Conservation (phyloP, 257 asterid species). For the Capsicum pubescens region DNA sequence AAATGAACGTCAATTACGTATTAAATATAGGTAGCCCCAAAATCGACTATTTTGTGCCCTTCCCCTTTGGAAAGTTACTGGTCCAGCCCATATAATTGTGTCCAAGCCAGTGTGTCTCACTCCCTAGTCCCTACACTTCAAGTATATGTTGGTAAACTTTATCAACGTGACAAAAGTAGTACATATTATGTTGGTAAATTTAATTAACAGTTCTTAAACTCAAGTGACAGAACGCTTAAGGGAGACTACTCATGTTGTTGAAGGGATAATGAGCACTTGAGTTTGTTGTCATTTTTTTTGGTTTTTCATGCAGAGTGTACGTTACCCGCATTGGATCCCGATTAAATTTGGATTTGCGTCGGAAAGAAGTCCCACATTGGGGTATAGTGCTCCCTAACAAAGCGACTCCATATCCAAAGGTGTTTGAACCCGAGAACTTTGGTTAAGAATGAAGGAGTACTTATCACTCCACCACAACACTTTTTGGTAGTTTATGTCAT, state of each 20-base stretch:
- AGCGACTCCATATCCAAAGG: no score
- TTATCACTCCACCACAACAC: no score
- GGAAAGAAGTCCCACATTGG: no score
- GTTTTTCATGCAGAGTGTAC: no score
- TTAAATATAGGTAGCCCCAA: neutral
- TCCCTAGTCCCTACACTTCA: constrained; percentile 23
- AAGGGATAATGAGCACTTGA: neutral
- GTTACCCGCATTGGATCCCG: no score
- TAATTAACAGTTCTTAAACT: neutral
- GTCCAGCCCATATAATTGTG: constrained; percentile 9
- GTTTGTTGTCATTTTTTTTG: neutral
- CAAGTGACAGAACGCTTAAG: neutral
- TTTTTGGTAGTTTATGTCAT: neutral
- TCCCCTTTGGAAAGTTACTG: neutral
- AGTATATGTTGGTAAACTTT: neutral
- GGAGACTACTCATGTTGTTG: neutral
- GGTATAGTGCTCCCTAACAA: no score
- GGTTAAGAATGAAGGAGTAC: no score
- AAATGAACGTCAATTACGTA: neutral
- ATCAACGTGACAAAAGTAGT: no score
- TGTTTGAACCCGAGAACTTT: no score
- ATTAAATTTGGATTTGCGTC: no score
- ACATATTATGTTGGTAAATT: neutral
- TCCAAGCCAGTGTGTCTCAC: neutral
- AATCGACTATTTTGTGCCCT: neutral